Evolutionary conservation across 2,329 filamentous ascomycete species (phyloP).

Genomic region (Colletotrichum sp.): DNA sequence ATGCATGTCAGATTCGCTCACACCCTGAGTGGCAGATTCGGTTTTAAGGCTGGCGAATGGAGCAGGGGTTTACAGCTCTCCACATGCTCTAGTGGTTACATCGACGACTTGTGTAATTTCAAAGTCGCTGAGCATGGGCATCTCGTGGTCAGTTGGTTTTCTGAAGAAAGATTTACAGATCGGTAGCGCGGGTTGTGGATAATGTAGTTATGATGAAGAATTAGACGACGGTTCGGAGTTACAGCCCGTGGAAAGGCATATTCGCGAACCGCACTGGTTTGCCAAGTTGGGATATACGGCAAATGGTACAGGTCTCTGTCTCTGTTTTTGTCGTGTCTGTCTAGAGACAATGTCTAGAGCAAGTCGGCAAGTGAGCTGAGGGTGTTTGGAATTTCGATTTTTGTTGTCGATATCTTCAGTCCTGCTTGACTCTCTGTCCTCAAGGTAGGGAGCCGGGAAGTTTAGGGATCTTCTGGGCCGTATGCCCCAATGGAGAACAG

Average conservation of each 20-base stretch:
- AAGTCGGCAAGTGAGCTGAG: neutral
- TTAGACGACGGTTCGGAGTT: neutral
- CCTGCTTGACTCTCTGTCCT: neutral
- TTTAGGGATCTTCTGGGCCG: too few species aligned
- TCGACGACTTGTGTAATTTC: neutral
- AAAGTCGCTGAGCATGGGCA: neutral
- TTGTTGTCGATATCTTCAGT: neutral
- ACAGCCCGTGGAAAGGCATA: neutral
- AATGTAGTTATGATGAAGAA: neutral
- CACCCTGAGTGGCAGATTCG: neutral
- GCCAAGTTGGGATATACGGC: neutral
- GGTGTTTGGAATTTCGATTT: neutral
- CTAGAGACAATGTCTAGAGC: accelerated
- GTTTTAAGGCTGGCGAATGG: neutral
- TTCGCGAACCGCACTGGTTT: neutral
- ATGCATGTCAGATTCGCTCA: neutral
- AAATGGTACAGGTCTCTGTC: neutral
- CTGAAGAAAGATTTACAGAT: neutral
- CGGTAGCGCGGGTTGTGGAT: neutral
- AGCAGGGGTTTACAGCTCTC: neutral
- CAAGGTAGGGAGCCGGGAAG: neutral
- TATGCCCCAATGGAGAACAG: too few species aligned
- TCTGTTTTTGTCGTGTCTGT: neutral
- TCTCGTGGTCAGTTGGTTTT: neutral
- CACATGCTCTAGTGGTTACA: neutral